Evolutionary conservation across 2,329 filamentous ascomycete species (phyloP).

Genomic region (Penicillium sp.): DNA sequence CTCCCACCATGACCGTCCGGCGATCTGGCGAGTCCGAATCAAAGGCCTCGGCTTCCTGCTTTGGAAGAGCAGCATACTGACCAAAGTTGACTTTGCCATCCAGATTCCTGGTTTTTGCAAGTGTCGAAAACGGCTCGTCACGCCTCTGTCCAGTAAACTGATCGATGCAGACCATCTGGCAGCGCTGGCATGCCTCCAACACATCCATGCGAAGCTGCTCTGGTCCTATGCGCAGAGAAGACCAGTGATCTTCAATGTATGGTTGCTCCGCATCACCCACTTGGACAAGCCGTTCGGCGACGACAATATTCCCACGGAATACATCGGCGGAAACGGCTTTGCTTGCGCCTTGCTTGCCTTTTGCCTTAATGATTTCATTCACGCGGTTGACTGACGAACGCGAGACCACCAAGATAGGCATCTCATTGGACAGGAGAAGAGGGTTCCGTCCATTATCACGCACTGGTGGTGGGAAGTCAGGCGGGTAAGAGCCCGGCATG

Average conservation of each 20-base stretch:
- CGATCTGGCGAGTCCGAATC: slow-evolving; percentile 15
- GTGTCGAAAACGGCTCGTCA: slow-evolving; percentile 82
- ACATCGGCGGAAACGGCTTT: slow-evolving; percentile 67
- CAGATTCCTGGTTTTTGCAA: slow-evolving; percentile 81
- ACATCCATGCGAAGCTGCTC: slow-evolving; percentile 51
- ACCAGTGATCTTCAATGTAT: slow-evolving; percentile 82
- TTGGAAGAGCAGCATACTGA: slow-evolving; percentile 61
- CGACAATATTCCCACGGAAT: slow-evolving; percentile 85
- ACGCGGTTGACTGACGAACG: slow-evolving; percentile 74
- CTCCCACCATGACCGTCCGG: slow-evolving; percentile 41
- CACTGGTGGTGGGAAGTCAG: slow-evolving; percentile 49
- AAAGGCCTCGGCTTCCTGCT: slow-evolving; percentile 20
- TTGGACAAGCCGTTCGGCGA: slow-evolving; percentile 55
- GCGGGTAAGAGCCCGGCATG: slow-evolving; percentile 57
- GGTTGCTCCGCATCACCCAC: slow-evolving; percentile 53
- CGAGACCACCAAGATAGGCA: slow-evolving; percentile 83
- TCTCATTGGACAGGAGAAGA: slow-evolving; percentile 88
- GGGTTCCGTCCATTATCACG: slow-evolving; percentile 44
- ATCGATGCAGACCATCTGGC: slow-evolving; percentile 95
- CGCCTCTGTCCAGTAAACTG: slow-evolving; percentile 75
- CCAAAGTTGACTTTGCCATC: slow-evolving; percentile 89
- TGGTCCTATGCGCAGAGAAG: slow-evolving; percentile 62
- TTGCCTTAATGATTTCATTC: slow-evolving; percentile 68
- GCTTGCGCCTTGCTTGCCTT: slow-evolving; percentile 45
- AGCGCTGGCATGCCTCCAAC: slow-evolving; percentile 80